phyloP scores from a whole-genome alignment of 75 land plant genomes.

The Gnetum montanum region DNA sequence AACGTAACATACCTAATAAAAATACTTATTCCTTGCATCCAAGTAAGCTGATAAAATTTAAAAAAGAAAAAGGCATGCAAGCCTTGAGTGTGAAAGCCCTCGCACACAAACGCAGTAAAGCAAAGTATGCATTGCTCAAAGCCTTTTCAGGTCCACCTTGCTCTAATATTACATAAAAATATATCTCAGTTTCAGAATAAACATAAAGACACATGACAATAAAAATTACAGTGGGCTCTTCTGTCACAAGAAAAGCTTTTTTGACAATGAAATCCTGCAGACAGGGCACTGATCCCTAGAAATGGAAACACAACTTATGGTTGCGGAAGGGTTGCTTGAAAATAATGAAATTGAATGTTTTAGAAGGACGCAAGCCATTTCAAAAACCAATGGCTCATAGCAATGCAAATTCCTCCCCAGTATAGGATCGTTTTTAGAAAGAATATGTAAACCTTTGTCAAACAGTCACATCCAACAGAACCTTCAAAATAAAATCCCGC shows the following conservation, averaged over 20 bases:
- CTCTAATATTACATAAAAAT: conserved; percentile 3
- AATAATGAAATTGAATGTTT: not conserved
- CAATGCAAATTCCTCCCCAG: not conserved
- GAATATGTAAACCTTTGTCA: not conserved
- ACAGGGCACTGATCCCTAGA: not conserved
- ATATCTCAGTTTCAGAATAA: not conserved
- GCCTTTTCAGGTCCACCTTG: too few relatives aligned
- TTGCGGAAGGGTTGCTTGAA: not conserved
- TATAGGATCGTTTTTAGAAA: not conserved
- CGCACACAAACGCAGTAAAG: too few relatives aligned
- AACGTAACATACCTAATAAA: too few relatives aligned
- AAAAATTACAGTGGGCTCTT: not conserved
- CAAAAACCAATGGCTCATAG: not conserved
- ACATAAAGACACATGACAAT: not conserved
- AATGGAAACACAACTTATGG: not conserved
- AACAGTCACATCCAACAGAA: not conserved
- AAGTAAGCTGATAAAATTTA: too few relatives aligned
- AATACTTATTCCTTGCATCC: too few relatives aligned
- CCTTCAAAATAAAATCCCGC: conserved; percentile 4
- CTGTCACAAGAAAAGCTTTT: not conserved
- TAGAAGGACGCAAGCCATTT: not conserved
- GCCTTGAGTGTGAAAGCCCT: too few relatives aligned
- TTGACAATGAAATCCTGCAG: not conserved
- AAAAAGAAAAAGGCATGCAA: too few relatives aligned
- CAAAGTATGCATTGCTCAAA: too few relatives aligned